Conservation (phyloP, 2,329 filamentous ascomycete genomes). For the Teratosphaeria destructans region DNA sequence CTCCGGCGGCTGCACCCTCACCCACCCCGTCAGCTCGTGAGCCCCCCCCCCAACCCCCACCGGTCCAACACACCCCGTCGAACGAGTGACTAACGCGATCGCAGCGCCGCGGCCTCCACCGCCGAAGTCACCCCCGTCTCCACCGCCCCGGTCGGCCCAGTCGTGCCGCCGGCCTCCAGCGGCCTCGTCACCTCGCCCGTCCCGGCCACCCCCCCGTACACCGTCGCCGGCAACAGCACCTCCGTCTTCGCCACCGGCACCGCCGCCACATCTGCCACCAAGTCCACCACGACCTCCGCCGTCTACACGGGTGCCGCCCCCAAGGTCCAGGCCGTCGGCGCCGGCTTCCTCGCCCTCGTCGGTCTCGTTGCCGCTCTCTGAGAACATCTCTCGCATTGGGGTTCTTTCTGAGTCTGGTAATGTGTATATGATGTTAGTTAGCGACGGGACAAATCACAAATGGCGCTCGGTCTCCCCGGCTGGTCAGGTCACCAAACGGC, state of each 20-base stretch:
- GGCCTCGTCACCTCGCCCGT: not conserved
- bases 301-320: constrained; percentile 43
- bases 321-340: constrained; percentile 37
- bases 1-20: constrained; percentile 33
- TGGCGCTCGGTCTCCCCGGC: not conserved
- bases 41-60: constrained; percentile 29
- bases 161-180: not conserved
- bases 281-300: constrained; percentile 16
- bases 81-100: not conserved
- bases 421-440: not conserved
- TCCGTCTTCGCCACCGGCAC: constrained; percentile 1
- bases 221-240: constrained; percentile 14
- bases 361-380: constrained; percentile 34
- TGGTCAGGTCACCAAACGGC: not conserved
- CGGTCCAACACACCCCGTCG: not conserved
- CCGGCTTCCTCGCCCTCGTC: constrained; percentile 43
- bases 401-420: not conserved
- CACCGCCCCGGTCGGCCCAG: not conserved
- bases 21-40: constrained; percentile 41
- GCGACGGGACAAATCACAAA: not conserved
- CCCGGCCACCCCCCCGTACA: constrained; percentile 5
- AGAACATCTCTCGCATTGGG: not conserved
- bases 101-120: not conserved
- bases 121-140: constrained; percentile 1
- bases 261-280: constrained; percentile 4